Base-by-base conservation (phyloP, 306 rosid genomes). In the Rubus parviflorus region DNA sequence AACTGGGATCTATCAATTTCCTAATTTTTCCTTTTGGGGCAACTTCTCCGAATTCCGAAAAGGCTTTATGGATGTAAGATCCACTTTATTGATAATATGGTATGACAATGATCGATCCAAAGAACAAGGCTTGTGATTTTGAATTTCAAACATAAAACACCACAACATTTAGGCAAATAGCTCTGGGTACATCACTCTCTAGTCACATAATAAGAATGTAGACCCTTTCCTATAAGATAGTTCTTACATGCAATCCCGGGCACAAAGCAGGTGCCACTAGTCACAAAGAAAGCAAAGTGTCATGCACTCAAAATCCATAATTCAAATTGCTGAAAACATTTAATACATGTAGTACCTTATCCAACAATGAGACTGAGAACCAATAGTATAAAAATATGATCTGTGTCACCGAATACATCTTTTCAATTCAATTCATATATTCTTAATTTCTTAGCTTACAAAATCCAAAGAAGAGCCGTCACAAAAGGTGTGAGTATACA, bases 331-430 rank as follows among this genome's bases (percentile, higher is more conserved):
- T 53, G 52, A 43, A n/a, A 67, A 30, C 20, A 48, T 75, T 25
- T 78, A 48, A 49, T 40, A 58, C 53, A 53, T 72, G 75, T 47
- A 45, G 86, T 67, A 77, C 56, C 43, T 7, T 68, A 40, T 72
- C 76, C 75, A 72, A 77, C 81, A 83, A 77, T 77, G 82, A 83
- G 82, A 53, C 38, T 14, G 13, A 81, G 63, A 53, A 63, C 47
- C 77, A 75, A 80, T 16, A 79, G 70, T 57, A 78, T 73, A 57
- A 84, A 80, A 72, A 75, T 72, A 83, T 56, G 75, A 80, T 74
- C 80, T 54, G 72, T 76, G 67, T 78, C 75, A 66, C 81, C 60
- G 66, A 83, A 75, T 75, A 83, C 53, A 75, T 45, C 79, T 86
- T 79, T 74, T 56, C 83, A 77, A 79, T 76, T 77, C 57, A 70